Base-by-base conservation (phyloP, 108 stramenopile genomes). In the Cyclotella cryptica region DNA sequence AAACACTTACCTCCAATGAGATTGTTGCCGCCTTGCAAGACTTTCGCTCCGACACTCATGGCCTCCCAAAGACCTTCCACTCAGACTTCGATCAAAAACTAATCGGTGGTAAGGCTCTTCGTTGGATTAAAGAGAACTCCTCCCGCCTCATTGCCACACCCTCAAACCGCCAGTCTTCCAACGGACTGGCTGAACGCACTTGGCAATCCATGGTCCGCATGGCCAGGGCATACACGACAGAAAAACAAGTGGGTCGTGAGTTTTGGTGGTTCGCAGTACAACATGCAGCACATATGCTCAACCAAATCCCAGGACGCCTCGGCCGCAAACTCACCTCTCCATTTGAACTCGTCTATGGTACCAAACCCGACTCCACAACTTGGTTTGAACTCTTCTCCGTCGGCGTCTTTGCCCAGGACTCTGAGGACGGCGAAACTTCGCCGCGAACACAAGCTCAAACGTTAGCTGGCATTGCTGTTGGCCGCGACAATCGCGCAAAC, bases 191-290 rank as follows among this genome's bases (percentile, higher is more conserved):
- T 19, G 49, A 51, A 51, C 49, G 8, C 8, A 51, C 49, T 17
- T 51, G 49, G 49, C 3, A 51, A 19, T 7, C 6, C 3, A 17
- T 51, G 1, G 49, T 51, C 3, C 8, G 49, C 19, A 51, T 51
- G 49, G 49, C 30, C 35, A 7, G n/a, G 35, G 35, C 35, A 35
- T 35, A 35, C 35, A 35, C 6, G 4, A 35, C 24, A 26, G 26
- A 58, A 27, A 63, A 63, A 11, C 62, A 63, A 63, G 62, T 63
- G 1, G 62, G 62, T 18, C 3, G 62, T 35, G 62, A 63, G 39
- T 63, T 63, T 63, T 63, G 57, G 57, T 58, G 3, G 10, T 58
- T 27, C 27, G 13, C 57, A 24, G 9, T 58, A 3, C 1, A 58
- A 58, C 57, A 58, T 27, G 21, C 13, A 1, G 57, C 57, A 12